These are phyloP conservation scores for Penicillium sclerotigenum DNA, from an alignment of 2,329 filamentous ascomycete genomes.

Conservation along the genomic window DNA sequence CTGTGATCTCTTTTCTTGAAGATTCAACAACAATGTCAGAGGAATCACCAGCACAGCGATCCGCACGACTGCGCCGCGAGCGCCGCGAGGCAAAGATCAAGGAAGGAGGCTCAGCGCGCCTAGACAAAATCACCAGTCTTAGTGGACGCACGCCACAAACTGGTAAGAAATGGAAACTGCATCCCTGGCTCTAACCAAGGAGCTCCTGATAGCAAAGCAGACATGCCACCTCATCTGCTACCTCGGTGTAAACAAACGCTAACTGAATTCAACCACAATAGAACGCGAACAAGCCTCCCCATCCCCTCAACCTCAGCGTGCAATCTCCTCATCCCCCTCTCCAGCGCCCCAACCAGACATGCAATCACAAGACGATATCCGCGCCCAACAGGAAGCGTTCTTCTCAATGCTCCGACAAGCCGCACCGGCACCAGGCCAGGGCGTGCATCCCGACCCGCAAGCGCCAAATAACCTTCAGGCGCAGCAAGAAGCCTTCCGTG, in stretches of 20 bases:
- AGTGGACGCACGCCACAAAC: constrained; percentile 51
- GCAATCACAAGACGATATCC: constrained; percentile 33
- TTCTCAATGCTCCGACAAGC: constrained; percentile 39
- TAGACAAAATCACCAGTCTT: constrained; percentile 61
- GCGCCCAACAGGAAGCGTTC: constrained; percentile 43
- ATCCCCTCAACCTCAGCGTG: constrained; percentile 15
- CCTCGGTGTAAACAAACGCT: not conserved
- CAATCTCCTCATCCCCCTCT: constrained; percentile 28
- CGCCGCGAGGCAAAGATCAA: constrained; percentile 62
- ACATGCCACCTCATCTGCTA: not conserved
- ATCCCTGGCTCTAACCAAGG: not conserved
- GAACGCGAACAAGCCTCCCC: constrained; percentile 26
- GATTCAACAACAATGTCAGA: constrained; percentile 34
- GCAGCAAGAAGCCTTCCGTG: constrained; percentile 45
- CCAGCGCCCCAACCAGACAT: constrained; percentile 25
- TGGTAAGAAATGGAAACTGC: constrained; percentile 24
- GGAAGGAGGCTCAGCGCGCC: constrained; percentile 55
- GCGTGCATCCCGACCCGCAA: constrained; percentile 13
- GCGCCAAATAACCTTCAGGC: constrained; percentile 20
- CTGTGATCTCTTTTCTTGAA: not conserved
- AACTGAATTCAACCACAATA: constrained; percentile 12
- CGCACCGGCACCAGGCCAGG: constrained; percentile 21
- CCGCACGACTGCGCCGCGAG: constrained; percentile 61
- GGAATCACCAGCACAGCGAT: constrained; percentile 48
- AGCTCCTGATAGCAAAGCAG: not conserved